Percentiles rank a stretch among this genome's conserved stretches.
phyloP scores from a whole-genome alignment of 805 yeast genomes.

The Candida corydali region DNA sequence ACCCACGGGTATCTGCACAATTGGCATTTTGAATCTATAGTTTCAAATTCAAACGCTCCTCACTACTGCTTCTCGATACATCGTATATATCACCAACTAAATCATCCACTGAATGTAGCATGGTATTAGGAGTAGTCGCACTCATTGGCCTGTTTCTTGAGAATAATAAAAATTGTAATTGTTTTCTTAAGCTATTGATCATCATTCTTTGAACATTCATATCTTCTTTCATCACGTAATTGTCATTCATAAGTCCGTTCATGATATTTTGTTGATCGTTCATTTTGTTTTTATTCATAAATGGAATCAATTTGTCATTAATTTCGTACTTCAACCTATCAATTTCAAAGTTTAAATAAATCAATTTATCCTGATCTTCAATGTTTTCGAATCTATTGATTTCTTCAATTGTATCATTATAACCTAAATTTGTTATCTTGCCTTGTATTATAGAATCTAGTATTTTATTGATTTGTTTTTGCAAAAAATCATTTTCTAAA shows the following conservation, averaged over 20 bases:
- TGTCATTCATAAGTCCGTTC: constrained; percentile 32
- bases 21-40: constrained; percentile 11
- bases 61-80: constrained; percentile 26
- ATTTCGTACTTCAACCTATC: constrained; percentile 41
- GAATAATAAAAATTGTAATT: constrained; percentile 45
- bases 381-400: constrained; percentile 23
- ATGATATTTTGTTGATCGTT: constrained; percentile 27
- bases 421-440: constrained; percentile 47
- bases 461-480: constrained; percentile 41
- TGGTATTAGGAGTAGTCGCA: not conserved
- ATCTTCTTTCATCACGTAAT: constrained; percentile 43
- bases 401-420: constrained; percentile 45
- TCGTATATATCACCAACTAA: constrained; percentile 21
- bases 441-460: constrained; percentile 48
- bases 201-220: constrained; percentile 41
- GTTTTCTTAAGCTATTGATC: constrained; percentile 46
- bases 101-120: not conserved
- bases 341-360: constrained; percentile 37
- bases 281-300: constrained; percentile 20
- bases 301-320: constrained; percentile 35
- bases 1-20: not conserved
- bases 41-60: constrained; percentile 33
- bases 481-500: constrained; percentile 36
- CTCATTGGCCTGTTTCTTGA: constrained; percentile 29
- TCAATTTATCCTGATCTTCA: constrained; percentile 24